Conservation (phyloP, 768 basidiomycete genomes). For the Tylopilus cervinicoccineus region DNA sequence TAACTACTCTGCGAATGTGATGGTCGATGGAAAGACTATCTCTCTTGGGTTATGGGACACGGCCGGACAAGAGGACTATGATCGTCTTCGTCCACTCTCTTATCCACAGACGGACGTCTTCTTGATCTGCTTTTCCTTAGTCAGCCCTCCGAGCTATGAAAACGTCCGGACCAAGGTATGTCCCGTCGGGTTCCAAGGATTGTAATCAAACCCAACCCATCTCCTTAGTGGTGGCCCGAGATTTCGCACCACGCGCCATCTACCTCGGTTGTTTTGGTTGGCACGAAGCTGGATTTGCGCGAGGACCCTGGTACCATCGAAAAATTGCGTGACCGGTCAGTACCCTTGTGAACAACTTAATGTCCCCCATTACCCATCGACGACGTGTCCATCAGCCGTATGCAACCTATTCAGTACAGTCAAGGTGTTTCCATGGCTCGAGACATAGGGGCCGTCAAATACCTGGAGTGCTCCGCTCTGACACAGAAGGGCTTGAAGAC, state of each 20-base stretch:
- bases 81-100: constrained; percentile 93
- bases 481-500: constrained; percentile 99
- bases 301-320: constrained; percentile 92
- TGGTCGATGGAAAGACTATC: constrained; percentile 98
- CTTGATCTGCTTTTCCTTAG: constrained; percentile 97
- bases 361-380: constrained; percentile 6
- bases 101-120: constrained; percentile 99
- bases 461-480: constrained; percentile 91
- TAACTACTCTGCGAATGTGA: constrained; percentile 97
- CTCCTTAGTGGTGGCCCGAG: constrained; percentile 85
- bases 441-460: constrained; percentile 95
- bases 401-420: constrained; percentile 90
- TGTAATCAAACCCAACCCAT: constrained; percentile 4
- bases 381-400: constrained; percentile 52
- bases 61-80: constrained; percentile 99
- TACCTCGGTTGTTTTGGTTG: constrained; percentile 90
- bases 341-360: constrained; percentile 6
- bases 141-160: constrained; percentile 97
- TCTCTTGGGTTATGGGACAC: constrained; percentile 99
- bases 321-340: constrained; percentile 86
- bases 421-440: constrained; percentile 89
- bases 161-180: constrained; percentile 96
- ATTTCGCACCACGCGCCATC: constrained; percentile 96
- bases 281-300: constrained; percentile 95
- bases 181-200: constrained; percentile 4